Conservation (phyloP, 2,329 filamentous ascomycete genomes). For the Phialocephala subalpina region DNA sequence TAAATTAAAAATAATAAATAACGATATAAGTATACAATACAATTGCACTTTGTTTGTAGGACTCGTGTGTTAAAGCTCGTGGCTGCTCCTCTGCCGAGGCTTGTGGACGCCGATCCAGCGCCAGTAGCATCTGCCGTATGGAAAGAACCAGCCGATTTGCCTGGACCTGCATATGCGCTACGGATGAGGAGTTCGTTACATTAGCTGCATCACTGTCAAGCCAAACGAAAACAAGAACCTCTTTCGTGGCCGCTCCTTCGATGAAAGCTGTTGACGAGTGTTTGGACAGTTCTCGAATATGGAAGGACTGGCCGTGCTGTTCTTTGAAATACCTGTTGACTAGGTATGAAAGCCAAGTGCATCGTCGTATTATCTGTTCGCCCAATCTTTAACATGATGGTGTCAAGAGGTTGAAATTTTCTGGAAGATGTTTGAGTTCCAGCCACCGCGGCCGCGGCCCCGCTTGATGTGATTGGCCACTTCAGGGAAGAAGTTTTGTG, state of each 20-base stretch:
- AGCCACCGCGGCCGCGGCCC: background rate
- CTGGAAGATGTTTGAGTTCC: background rate
- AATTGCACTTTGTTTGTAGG: no score
- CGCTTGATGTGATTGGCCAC: background rate
- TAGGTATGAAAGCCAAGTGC: background rate
- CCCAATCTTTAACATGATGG: no score
- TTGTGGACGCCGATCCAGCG: background rate
- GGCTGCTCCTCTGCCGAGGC: background rate
- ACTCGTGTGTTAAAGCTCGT: no score
- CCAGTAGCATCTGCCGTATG: background rate
- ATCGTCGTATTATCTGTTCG: background rate
- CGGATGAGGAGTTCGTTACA: background rate
- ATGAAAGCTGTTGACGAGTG: background rate
- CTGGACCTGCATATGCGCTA: background rate
- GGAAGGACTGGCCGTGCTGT: background rate
- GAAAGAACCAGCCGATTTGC: background rate
- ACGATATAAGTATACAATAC: background rate
- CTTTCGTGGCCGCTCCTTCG: background rate
- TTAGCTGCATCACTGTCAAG: background rate
- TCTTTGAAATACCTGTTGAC: background rate
- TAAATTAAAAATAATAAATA: background rate
- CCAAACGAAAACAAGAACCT: background rate
- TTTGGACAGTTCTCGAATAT: background rate
- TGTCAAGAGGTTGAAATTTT: no score
- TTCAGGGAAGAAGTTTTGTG: background rate